Evolutionary conservation across 169 alveolate genomes (phyloP).

Genomic region (Plasmodium vinckei): DNA sequence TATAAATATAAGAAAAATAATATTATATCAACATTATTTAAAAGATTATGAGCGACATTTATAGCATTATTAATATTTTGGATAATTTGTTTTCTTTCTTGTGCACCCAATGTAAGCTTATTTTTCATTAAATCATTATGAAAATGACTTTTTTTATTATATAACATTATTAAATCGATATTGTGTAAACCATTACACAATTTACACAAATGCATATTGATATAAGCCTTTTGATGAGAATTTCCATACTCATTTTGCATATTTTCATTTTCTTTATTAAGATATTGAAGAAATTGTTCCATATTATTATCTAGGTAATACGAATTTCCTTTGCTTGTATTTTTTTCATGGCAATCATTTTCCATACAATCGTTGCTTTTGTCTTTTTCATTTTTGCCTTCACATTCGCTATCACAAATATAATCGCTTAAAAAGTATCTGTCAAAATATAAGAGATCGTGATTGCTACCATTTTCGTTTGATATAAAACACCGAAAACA

Average conservation of each 20-base stretch:
- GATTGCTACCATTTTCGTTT: slow-evolving; percentile 11
- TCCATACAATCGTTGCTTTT: slow-evolving; percentile 5
- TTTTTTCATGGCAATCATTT: neutral
- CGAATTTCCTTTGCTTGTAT: neutral
- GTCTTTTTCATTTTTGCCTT: neutral
- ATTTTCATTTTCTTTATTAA: slow-evolving; percentile 2
- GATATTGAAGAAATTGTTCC: slow-evolving; percentile 14
- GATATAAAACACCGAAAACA: slow-evolving; percentile 63
- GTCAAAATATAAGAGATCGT: slow-evolving; percentile 43
- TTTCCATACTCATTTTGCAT: neutral
- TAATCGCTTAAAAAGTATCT: slow-evolving; percentile 39
- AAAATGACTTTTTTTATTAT: slow-evolving; percentile 50
- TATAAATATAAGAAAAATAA: slow-evolving; percentile 52
- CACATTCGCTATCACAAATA: slow-evolving; percentile 5
- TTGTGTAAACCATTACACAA: slow-evolving; percentile 66
- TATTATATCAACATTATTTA: slow-evolving; percentile 51
- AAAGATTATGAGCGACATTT: slow-evolving; percentile 15
- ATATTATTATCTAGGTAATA: slow-evolving; percentile 29
- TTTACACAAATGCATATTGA: slow-evolving; percentile 54
- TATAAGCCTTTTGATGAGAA: slow-evolving; percentile 31
- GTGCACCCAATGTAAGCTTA: neutral
- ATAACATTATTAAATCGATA: slow-evolving; percentile 63
- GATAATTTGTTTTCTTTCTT: slow-evolving; percentile 25
- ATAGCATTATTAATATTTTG: slow-evolving; percentile 12
- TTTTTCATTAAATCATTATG: slow-evolving; percentile 28